A percentile compares a stretch with the other conserved stretches of the same genome.
Conservation (phyloP, 2,329 filamentous ascomycete genomes). For the Paracamarosporium sp. region DNA sequence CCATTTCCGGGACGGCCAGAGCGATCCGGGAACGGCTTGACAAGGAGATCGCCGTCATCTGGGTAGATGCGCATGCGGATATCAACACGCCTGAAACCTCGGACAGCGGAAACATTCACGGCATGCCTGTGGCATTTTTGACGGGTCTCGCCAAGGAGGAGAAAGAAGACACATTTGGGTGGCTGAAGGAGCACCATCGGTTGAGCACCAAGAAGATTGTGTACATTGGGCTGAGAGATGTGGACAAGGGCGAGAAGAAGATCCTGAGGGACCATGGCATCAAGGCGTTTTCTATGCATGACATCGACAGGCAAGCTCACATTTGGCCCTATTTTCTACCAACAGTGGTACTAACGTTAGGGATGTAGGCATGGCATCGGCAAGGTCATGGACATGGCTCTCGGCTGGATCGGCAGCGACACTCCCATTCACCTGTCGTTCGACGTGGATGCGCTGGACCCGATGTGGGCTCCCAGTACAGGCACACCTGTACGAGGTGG, state of each 20-base stretch:
- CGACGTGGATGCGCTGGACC: constrained; percentile 95
- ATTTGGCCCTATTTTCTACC: neutral
- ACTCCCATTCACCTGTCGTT: constrained; percentile 98
- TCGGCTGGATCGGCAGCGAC: constrained; percentile 91
- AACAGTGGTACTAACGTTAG: constrained; percentile 9
- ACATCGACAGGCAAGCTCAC: constrained; percentile 78
- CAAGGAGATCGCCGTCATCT: constrained; percentile 91
- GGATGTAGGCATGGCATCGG: constrained; percentile 83
- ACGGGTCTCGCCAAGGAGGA: constrained; percentile 83
- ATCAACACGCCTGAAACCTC: constrained; percentile 96
- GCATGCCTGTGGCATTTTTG: constrained; percentile 94
- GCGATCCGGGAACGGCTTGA: constrained; percentile 83
- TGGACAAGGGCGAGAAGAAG: constrained; percentile 92
- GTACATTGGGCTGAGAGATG: constrained; percentile 94
- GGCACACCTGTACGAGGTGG: constrained; percentile 94
- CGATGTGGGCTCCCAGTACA: constrained; percentile 94
- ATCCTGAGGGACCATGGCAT: constrained; percentile 88
- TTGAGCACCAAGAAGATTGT: constrained; percentile 84
- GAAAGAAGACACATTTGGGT: constrained; percentile 83
- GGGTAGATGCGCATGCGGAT: constrained; percentile 97
- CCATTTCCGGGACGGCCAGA: constrained; percentile 84
- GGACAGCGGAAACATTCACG: constrained; percentile 92
- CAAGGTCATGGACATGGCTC: constrained; percentile 96
- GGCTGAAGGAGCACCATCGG: constrained; percentile 77
- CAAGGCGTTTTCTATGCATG: constrained; percentile 98